These are phyloP conservation scores for Candida sonorensis DNA, from an alignment of 805 yeast species.

Conservation along the genomic window DNA sequence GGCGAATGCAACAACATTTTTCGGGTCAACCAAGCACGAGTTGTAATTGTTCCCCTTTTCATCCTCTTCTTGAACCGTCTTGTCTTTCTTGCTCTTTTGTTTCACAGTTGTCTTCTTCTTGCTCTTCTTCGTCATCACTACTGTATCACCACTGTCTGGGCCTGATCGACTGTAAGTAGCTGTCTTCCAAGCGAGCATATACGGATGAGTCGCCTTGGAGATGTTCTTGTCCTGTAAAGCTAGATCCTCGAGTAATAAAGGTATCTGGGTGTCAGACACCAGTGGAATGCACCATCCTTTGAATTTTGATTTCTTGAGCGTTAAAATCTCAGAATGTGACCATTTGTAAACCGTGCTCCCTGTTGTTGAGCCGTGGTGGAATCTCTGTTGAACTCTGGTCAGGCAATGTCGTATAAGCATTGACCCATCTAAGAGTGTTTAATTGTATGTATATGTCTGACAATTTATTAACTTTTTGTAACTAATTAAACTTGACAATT, in stretches of 20 bases:
- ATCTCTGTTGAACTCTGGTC: too few relatives aligned
- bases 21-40: not conserved
- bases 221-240: conserved; percentile 39
- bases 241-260: conserved; percentile 35
- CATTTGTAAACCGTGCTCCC: conserved; percentile 27
- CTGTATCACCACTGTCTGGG: too few relatives aligned
- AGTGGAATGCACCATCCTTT: conserved; percentile 53
- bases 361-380: not conserved
- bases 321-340: conserved; percentile 33
- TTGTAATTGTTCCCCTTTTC: too few relatives aligned
- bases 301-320: conserved; percentile 57
- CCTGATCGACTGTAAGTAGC: conserved; percentile 28
- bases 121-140: conserved; percentile 1
- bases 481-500: too few relatives aligned
- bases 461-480: too few relatives aligned
- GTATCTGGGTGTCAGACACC: conserved; percentile 33
- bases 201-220: conserved; percentile 59
- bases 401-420: not conserved
- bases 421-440: too few relatives aligned
- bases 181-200: conserved; percentile 69
- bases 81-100: too few relatives aligned
- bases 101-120: conserved; percentile 7
- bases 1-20: conserved; percentile 23
- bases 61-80: too few relatives aligned
- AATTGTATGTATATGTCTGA: too few relatives aligned